Evolutionary conservation across 2,329 filamentous ascomycete genomes (phyloP), one percentile per base, ranked within the genome.

Genomic region (Paramyrothecium sp.): DNA sequence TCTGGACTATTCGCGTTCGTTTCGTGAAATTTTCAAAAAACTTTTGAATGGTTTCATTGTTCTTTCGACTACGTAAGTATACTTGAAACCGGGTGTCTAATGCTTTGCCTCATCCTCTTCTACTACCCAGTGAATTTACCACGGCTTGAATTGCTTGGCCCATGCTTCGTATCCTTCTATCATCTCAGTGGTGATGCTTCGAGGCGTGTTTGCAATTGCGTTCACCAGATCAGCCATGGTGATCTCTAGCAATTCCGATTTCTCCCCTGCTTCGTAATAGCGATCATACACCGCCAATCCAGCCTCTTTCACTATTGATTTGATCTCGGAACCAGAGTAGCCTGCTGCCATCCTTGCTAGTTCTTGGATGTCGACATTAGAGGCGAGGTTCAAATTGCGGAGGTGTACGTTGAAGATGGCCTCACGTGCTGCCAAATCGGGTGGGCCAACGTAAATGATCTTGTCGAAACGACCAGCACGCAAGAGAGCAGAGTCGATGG

Each of bases 381-480:
- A 68, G 2, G 74, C 72, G 51, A 92, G 76, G 21, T 82, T 77
- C 54, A 89, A 81, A 56, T 82, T 85, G 26, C 78, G 77, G 1
- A 87, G 83, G 68, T 89, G 86, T 54, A 91, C 87, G 17, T 78
- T 73, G 56, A 97, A 82, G 55, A 98, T 94, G 61, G 92, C 89
- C 67, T 83, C 84, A 10, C 94, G 83, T 0, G 92, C 92, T 8
- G 84, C 77, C 50, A 81, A 75, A 67, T 91, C 88, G 0, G 94
- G 94, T 3, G 91, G 89, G 0, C 91, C 90, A 48, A 97, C 91
- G 71, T 96, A 97, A 50, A 97, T 83, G 34, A 92, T 81, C 63
- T 89, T 85, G 67, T 96, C 92, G 71, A 98, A 91, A 26, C 94
- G 85, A 2, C 94, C 94, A 0, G 92, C 90, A 1, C 94, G 86